A percentile compares a stretch with the other conserved stretches of the same genome.
Conservation (phyloP, 192 early-diverging fungal genomes). For the Spizellomyces sp. region DNA sequence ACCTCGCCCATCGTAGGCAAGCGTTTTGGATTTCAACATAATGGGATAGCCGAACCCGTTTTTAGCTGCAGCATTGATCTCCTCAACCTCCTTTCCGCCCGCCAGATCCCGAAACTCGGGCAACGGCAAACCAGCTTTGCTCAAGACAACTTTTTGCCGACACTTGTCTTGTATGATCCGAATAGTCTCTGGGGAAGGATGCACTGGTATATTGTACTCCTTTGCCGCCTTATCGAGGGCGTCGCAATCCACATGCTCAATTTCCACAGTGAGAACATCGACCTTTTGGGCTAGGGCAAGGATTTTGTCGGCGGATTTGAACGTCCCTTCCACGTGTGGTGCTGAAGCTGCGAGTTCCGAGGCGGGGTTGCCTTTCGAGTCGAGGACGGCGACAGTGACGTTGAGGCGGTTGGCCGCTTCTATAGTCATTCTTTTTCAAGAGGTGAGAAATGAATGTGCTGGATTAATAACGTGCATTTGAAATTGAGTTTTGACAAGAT, state of each 20-base stretch:
- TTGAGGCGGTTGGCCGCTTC: conserved; percentile 94
- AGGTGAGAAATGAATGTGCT: background rate
- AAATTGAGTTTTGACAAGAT: conserved; percentile 5
- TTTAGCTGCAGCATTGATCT: conserved; percentile 41
- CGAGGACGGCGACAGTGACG: conserved; percentile 82
- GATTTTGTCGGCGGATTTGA: conserved; percentile 79
- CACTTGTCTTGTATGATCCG: conserved; percentile 96
- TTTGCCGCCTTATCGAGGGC: conserved; percentile 57
- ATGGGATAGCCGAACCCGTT: conserved; percentile 84
- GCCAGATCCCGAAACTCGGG: conserved; percentile 68
- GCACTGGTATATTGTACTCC: conserved; percentile 55
- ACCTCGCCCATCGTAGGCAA: conserved; percentile 95
- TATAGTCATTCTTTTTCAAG: conserved; percentile 72
- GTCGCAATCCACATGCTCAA: conserved; percentile 90
- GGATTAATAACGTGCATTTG: background rate
- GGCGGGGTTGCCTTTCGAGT: conserved; percentile 74
- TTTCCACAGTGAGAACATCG: conserved; percentile 94
- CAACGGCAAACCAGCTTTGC: conserved; percentile 67
- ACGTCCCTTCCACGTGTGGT: conserved; percentile 79
- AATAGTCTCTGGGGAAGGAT: conserved; percentile 83
- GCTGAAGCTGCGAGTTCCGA: conserved; percentile 80
- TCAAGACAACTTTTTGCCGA: conserved; percentile 82
- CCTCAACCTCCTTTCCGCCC: conserved; percentile 45
- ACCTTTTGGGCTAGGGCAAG: conserved; percentile 70
- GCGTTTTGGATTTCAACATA: conserved; percentile 92